Percentiles rank a stretch among this genome's conserved stretches.
phyloP scores from a whole-genome alignment of 345 rosid species.

The Brassica cretica region DNA sequence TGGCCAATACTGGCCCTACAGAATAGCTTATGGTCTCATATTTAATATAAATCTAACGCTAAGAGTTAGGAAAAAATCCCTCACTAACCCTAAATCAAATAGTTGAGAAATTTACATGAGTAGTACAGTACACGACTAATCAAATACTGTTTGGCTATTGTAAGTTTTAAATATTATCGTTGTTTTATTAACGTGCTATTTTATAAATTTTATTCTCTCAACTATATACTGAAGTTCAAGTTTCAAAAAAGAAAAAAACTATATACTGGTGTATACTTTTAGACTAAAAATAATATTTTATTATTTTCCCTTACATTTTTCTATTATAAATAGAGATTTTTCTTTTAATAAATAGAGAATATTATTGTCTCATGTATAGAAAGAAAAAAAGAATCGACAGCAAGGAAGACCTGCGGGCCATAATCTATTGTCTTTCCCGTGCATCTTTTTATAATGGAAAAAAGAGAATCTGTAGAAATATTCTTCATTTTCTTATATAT shows the following conservation, averaged over 20 bases:
- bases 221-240: too few species aligned
- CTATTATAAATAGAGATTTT: neutral
- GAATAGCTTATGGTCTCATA: constrained; percentile 12
- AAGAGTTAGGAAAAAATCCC: neutral
- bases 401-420: constrained; percentile 38
- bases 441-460: constrained; percentile 28
- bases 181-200: too few species aligned
- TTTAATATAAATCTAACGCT: neutral
- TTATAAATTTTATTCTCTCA: too few species aligned
- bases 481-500: neutral
- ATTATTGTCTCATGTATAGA: constrained; percentile 4
- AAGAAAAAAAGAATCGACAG: constrained; percentile 8
- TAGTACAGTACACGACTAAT: neutral
- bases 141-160: neutral
- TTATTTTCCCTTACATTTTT: neutral
- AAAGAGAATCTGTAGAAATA: neutral
- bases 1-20: constrained; percentile 23
- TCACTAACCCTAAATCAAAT: neutral
- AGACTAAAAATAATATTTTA: neutral
- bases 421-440: constrained; percentile 22
- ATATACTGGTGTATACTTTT: neutral
- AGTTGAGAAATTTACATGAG: neutral
- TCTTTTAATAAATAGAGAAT: constrained; percentile 10
- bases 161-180: too few species aligned
- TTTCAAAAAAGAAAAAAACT: too few species aligned